phyloP scores from a whole-genome alignment of 1,284 basidiomycete species.

The Fistulinella staudtii region DNA sequence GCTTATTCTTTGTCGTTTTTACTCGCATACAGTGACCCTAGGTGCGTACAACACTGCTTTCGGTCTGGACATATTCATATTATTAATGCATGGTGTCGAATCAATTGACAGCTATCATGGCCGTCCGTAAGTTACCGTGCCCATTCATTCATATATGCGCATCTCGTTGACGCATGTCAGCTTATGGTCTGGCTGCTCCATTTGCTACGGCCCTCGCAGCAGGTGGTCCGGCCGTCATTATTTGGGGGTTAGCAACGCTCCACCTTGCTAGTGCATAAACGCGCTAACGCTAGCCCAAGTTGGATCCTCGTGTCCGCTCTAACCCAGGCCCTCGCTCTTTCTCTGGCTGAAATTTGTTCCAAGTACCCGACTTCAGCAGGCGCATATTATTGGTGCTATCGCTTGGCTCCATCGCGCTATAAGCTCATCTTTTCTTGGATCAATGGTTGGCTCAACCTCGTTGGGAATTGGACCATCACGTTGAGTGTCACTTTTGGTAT shows the following conservation, averaged over 20 bases:
- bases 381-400: slow-evolving; percentile 57
- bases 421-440: slow-evolving; percentile 50
- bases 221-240: slow-evolving; percentile 49
- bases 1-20: background rate
- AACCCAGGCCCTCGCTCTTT: slow-evolving; percentile 45
- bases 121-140: slow-evolving; percentile 46
- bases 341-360: slow-evolving; percentile 52
- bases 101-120: slow-evolving; percentile 45
- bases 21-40: slow-evolving; percentile 39
- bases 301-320: slow-evolving; percentile 47
- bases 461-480: slow-evolving; percentile 53
- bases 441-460: slow-evolving; percentile 54
- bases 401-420: slow-evolving; percentile 41
- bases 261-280: background rate
- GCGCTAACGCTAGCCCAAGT: slow-evolving; percentile 25
- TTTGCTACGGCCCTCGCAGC: slow-evolving; percentile 50
- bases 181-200: slow-evolving; percentile 49
- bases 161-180: slow-evolving; percentile 19
- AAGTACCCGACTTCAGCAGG: slow-evolving; percentile 57
- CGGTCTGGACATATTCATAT: too few relatives aligned
- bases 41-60: slow-evolving; percentile 29
- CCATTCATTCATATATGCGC: background rate
- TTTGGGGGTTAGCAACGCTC: slow-evolving; percentile 46
- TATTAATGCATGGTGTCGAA: background rate
- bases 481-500: slow-evolving; percentile 51